Percentiles rank a stretch among this genome's conserved stretches.
Evolutionary conservation across 2,329 filamentous ascomycete species (phyloP).

Genomic region (Aspergillus sp.): DNA sequence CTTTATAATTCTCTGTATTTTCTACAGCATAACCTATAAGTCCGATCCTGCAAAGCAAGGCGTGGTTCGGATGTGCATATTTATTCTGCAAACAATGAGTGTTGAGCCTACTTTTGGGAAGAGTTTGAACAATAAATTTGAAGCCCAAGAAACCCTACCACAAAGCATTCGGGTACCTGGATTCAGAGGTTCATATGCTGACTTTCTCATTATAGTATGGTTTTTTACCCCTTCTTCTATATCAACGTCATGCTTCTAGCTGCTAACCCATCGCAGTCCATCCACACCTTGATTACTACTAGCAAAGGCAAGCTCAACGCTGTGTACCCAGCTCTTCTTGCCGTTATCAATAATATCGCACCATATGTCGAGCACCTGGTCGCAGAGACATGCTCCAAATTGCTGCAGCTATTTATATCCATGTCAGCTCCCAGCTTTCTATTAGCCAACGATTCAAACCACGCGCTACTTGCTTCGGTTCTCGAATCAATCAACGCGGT

Average conservation of each 20-base stretch:
- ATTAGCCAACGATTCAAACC: constrained; percentile 87
- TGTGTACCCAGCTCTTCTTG: constrained; percentile 86
- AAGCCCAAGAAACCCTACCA: constrained; percentile 84
- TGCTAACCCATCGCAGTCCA: constrained; percentile 58
- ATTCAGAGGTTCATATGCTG: constrained; percentile 87
- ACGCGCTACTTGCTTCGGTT: constrained; percentile 74
- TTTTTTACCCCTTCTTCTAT: background rate
- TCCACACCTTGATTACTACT: constrained; percentile 85
- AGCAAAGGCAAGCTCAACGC: constrained; percentile 88
- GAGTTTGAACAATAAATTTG: constrained; percentile 85
- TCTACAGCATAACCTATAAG: constrained; percentile 89
- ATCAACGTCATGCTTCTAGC: background rate
- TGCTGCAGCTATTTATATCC: constrained; percentile 83
- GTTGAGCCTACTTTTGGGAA: constrained; percentile 88
- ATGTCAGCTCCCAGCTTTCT: constrained; percentile 95
- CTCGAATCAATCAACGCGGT: constrained; percentile 88
- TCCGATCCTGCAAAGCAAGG: constrained; percentile 85
- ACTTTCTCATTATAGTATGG: constrained; percentile 81
- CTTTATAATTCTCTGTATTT: constrained; percentile 85
- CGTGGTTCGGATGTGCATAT: constrained; percentile 94
- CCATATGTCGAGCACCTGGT: constrained; percentile 79
- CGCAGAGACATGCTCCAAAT: constrained; percentile 71
- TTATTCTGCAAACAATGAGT: constrained; percentile 90
- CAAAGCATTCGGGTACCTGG: constrained; percentile 75
- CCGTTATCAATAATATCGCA: constrained; percentile 90